phyloP scores from a whole-genome alignment of 2,329 filamentous ascomycete species.

The Byssochlamys sp. region DNA sequence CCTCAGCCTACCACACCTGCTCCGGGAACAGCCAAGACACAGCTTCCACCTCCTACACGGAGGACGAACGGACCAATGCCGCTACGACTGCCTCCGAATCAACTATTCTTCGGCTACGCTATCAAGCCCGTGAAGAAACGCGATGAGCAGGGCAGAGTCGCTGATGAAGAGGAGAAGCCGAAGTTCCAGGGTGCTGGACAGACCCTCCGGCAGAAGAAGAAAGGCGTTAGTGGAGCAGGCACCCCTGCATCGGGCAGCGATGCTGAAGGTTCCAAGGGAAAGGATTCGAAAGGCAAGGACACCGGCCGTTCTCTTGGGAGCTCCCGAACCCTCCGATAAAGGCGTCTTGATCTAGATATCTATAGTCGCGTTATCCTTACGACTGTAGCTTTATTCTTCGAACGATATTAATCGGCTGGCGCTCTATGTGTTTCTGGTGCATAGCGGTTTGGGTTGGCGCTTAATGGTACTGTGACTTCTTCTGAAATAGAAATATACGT shows the following conservation, averaged over 20 bases:
- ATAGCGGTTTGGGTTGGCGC: not conserved
- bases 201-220: constrained; percentile 67
- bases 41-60: constrained; percentile 35
- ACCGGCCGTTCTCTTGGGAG: constrained; percentile 6
- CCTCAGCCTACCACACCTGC: constrained; percentile 67
- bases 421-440: not conserved
- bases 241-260: constrained; percentile 32
- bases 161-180: constrained; percentile 55
- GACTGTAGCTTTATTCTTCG: not conserved
- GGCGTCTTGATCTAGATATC: not conserved
- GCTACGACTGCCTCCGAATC: constrained; percentile 72
- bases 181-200: constrained; percentile 78
- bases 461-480: not conserved
- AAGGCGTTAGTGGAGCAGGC: constrained; percentile 34
- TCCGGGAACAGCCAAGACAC: constrained; percentile 43
- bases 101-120: constrained; percentile 94
- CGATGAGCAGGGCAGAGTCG: constrained; percentile 53
- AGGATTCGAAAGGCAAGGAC: constrained; percentile 4
- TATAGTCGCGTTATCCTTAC: not conserved
- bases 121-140: constrained; percentile 78
- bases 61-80: constrained; percentile 74
- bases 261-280: constrained; percentile 16
- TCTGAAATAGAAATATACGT: not conserved
- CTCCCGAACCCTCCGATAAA: constrained; percentile 1
- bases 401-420: not conserved